phyloP scores from a whole-genome alignment of 176 grass and related monocot genomes.

The Miscanthus lutarioriparius region DNA sequence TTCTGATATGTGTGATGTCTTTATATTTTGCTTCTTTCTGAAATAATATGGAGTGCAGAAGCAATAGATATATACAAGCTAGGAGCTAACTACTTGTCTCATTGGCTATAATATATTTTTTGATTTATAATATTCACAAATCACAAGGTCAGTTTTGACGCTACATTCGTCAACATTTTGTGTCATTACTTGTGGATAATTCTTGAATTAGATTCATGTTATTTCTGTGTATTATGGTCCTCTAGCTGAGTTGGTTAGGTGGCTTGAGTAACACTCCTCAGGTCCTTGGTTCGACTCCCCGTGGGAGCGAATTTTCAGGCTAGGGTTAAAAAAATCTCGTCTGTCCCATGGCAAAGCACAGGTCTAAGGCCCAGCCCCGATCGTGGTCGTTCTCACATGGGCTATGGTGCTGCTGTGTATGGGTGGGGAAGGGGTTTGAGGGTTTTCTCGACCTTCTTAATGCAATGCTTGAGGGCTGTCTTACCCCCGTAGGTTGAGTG shows the following conservation, averaged over 20 bases:
- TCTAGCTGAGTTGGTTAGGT: not conserved
- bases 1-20: not conserved
- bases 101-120: not conserved
- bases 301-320: not conserved
- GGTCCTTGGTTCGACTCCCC: too few species aligned
- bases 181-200: not conserved
- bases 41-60: not conserved
- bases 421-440: not conserved
- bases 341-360: not conserved
- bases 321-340: not conserved
- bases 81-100: not conserved
- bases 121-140: not conserved
- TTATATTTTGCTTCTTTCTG: not conserved
- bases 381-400: not conserved
- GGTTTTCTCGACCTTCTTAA: too few species aligned
- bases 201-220: conserved; percentile 7
- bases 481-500: not conserved
- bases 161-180: not conserved
- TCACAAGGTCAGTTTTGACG: not conserved
- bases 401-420: not conserved
- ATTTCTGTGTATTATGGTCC: not conserved
- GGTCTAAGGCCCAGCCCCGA: not conserved
- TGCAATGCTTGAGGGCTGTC: too few species aligned
- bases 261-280: too few species aligned
- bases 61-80: not conserved